Conservation (phyloP, 2,329 filamentous ascomycete species). For the Lasiodiplodia theobromae region DNA sequence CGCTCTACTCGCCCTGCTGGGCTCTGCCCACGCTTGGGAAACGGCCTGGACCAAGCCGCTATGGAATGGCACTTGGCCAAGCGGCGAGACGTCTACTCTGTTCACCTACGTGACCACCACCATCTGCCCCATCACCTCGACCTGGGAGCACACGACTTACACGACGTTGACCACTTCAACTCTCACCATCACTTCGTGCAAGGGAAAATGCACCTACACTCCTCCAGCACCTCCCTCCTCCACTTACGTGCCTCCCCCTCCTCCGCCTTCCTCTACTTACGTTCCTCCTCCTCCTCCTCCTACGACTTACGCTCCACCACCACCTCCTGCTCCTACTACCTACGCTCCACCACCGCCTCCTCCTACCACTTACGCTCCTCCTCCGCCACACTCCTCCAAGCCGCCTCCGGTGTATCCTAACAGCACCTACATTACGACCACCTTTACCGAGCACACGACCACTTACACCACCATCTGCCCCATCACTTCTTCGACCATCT, state of each 20-base stretch:
- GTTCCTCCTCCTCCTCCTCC: not conserved
- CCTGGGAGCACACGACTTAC: constrained; percentile 28
- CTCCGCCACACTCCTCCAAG: too few relatives aligned
- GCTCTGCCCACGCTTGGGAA: constrained; percentile 37
- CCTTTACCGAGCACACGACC: constrained; percentile 22
- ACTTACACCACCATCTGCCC: constrained; percentile 33
- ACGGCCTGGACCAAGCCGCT: not conserved
- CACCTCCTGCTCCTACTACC: not conserved
- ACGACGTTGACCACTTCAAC: constrained; percentile 29
- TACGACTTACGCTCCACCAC: not conserved
- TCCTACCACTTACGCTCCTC: not conserved
- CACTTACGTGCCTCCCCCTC: constrained; percentile 6
- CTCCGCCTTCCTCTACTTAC: not conserved
- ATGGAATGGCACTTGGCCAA: not conserved
- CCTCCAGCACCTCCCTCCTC: constrained; percentile 7
- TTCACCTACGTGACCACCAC: constrained; percentile 29
- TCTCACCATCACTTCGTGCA: constrained; percentile 31
- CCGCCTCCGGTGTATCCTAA: constrained; percentile 11
- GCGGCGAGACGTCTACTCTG: constrained; percentile 11
- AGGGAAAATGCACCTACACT: constrained; percentile 19
- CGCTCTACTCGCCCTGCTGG: constrained; percentile 43
- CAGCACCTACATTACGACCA: constrained; percentile 12
- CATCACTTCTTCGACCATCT: constrained; percentile 32
- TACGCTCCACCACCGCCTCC: not conserved
- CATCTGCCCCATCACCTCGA: constrained; percentile 31